A percentile compares a stretch with the other conserved stretches of the same genome.
phyloP scores from a whole-genome alignment of 805 yeast species.

The Candida tallmaniae region DNA sequence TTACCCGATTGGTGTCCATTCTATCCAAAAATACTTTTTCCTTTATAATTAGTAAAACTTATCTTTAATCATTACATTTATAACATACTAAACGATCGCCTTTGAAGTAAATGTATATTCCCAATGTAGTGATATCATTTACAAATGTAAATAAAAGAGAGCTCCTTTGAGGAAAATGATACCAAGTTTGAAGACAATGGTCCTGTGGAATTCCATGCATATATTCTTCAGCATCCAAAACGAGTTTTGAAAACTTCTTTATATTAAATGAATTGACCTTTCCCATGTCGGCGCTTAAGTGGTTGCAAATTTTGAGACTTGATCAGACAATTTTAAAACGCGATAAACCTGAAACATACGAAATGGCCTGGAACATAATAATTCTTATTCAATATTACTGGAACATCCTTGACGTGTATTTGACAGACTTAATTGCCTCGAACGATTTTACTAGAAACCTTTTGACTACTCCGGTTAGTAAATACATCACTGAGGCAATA shows the following conservation, averaged over 20 bases:
- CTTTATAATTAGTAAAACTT: slow-evolving; percentile 6
- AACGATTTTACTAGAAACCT: slow-evolving; percentile 17
- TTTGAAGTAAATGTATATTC: slow-evolving; percentile 9
- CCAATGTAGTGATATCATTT: slow-evolving; percentile 6
- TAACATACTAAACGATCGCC: slow-evolving; percentile 11
- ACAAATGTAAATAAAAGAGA: slow-evolving; percentile 8
- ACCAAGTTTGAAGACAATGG: too few relatives aligned
- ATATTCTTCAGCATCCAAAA: too few relatives aligned
- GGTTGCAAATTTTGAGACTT: slow-evolving; percentile 1
- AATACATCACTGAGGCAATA: slow-evolving; percentile 25
- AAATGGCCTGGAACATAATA: too few relatives aligned
- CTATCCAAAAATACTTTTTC: slow-evolving; percentile 5
- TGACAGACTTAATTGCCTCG: slow-evolving; percentile 5
- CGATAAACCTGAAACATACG: too few relatives aligned
- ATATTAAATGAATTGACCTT: slow-evolving; percentile 3
- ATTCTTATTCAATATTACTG: slow-evolving; percentile 1
- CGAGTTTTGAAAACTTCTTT: slow-evolving; percentile 9
- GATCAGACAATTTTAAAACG: neutral
- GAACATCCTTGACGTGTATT: slow-evolving; percentile 3
- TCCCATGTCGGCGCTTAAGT: slow-evolving; percentile 3
- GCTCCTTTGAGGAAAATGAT: slow-evolving; percentile 25
- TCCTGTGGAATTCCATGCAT: too few relatives aligned
- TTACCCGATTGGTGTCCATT: slow-evolving; percentile 9
- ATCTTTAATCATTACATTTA: neutral
- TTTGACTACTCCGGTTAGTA: slow-evolving; percentile 21